Base-by-base conservation (phyloP, 2,329 filamentous ascomycete species). In the Pezicula rhizophila region DNA sequence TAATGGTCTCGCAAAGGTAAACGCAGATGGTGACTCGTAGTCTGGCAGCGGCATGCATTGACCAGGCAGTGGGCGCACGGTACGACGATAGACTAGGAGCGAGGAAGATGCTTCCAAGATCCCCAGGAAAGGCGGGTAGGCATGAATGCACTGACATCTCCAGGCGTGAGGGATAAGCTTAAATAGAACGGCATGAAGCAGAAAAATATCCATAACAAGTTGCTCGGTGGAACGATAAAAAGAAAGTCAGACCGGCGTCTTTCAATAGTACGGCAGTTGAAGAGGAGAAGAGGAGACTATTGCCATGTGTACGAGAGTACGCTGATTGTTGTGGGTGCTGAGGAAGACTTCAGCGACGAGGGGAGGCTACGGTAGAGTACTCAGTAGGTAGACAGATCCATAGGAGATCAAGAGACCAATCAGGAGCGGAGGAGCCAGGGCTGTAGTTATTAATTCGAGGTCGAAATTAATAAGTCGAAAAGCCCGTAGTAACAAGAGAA, bases 1-100 rank as follows among this genome's bases (percentile, higher is more conserved):
- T 26, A 31, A 42, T 17, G 11, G 23, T 42, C 38, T 42, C 40
- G 40, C 40, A 42, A 42, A 11, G n/a, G 20, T 15, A 42, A 14
- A 14, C 2, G 11, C 26, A 14, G 20, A 31, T 17, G 18, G 23
- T 26, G n/a, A 23, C 6, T 23, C 23, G 23, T 23, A 23, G 23
- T 23, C 28, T 42, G 40, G 26, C 40, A 42, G 40, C 40, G 40
- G 38, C 40, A 26, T 26, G 40, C 40, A 42, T 25, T 28, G 40
- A 14, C 20, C 25, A 25, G 40, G 7, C 18, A 42, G 11, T 15
- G 11, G 11, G 25, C 20, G 20, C 10, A 11, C n/a, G 40, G 40
- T 26, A 17, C 38, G 23, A 23, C 23, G 23, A 23, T 23, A 5
- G 23, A 23, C 23, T 5, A 23, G 23, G 5, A 11, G 25, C 15